Percentiles rank a stretch among this genome's conserved stretches.
Evolutionary conservation across 1,139 yeast genomes (phyloP).

Genomic region (Williopsis jadinii): DNA sequence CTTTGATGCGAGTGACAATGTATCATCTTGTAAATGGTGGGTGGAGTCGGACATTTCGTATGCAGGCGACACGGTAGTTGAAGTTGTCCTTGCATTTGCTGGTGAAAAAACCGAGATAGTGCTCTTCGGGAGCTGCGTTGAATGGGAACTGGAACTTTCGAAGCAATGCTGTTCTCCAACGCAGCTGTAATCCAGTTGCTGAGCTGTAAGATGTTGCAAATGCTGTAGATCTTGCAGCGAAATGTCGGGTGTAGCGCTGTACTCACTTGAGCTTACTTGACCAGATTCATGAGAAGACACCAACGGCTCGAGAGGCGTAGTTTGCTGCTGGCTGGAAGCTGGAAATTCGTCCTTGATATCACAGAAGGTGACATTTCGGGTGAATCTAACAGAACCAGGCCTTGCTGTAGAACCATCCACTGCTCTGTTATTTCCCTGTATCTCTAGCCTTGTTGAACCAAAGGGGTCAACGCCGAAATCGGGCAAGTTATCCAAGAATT

Average conservation of each 20-base stretch:
- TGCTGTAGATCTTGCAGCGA: background rate
- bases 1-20: constrained; percentile 4
- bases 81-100: background rate
- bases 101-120: constrained; percentile 1
- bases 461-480: constrained; percentile 1
- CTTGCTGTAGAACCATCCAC: background rate
- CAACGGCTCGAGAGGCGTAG: background rate
- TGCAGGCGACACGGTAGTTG: background rate
- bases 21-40: too few species aligned
- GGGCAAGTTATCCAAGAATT: background rate
- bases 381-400: constrained; percentile 1
- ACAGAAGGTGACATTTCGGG: constrained; percentile 2
- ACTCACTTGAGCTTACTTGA: constrained; percentile 11
- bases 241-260: constrained; percentile 13
- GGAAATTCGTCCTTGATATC: background rate
- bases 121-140: too few species aligned
- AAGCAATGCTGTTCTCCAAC: background rate
- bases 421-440: background rate
- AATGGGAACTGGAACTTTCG: too few species aligned
- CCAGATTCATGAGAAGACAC: too few species aligned
- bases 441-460: background rate
- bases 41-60: too few species aligned
- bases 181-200: background rate
- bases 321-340: background rate
- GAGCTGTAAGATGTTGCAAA: background rate